Base-by-base conservation (phyloP, 495 filamentous ascomycete species). In the Tuber brumale region DNA sequence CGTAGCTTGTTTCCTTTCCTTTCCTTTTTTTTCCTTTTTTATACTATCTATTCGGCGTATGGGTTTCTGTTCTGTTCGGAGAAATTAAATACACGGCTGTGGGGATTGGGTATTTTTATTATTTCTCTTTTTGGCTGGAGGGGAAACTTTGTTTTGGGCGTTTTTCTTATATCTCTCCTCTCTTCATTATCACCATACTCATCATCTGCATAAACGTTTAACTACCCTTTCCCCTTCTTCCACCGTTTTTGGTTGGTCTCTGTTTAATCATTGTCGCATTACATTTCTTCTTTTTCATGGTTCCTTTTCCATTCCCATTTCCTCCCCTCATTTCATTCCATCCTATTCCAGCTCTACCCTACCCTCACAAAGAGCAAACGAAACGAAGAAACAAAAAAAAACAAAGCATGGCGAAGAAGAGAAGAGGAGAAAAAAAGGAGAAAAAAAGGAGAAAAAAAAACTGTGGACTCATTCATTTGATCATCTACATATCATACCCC, bases 141-240 rank as follows among this genome's bases (percentile, higher is more conserved):
- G 78, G 78, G 73, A 43, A 70, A 71, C 76, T 75, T 76, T 79
- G 44, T 79, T 79, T 79, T 73, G 78, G 78, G 76, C 76, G 78
- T 80, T 79, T 43, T 37, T 73, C n/a, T 46, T 74, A 75, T 76
- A 70, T 79, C 76, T 74, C 51, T 39, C 31, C 66, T 74, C 69
- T 61, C 71, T 72, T 75, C 76, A 57, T 31, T 35, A 72, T 79
- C 48, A 12, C 31, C 57, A 35, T 31, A 4, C 10, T 66, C 57
- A 61, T 61, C 57, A 66, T 35, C 3, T 14, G 27, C 57, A 66
- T 66, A 66, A 66, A 66, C 57, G 6, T 66, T 66, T 66, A 79
- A 80, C 78, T 75, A 76, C 44, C 74, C 43, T 27, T 46, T 35
- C 3, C 45, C 70, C n/a, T 75, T 61, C 77, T 75, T 80, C 75